phyloP scores from a whole-genome alignment of 768 basidiomycete genomes.

The Leccinellum rugosiceps region DNA sequence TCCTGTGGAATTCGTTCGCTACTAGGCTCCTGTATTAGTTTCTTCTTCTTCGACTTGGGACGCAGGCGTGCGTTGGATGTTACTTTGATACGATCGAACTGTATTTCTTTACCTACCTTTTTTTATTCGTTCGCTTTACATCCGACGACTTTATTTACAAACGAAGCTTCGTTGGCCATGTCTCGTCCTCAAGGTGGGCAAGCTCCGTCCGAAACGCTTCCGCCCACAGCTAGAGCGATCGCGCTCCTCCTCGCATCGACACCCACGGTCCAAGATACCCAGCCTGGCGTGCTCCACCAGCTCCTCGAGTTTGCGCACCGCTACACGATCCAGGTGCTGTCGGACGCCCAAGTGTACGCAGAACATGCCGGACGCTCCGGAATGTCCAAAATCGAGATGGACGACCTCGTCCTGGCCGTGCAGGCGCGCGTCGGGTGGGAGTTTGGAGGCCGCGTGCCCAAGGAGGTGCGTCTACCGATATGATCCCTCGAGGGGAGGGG shows the following conservation, averaged over 20 bases:
- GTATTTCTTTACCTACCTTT: constrained; percentile 12
- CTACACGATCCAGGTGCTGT: constrained; percentile 78
- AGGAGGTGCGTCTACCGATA: constrained; percentile 58
- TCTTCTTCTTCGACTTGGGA: neutral
- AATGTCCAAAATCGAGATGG: constrained; percentile 66
- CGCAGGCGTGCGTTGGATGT: neutral
- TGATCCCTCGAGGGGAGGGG: too few relatives aligned
- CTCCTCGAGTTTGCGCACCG: constrained; percentile 84
- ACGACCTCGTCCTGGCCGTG: constrained; percentile 76
- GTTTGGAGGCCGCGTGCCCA: constrained; percentile 83
- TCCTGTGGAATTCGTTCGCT: constrained; percentile 23
- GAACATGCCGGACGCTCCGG: constrained; percentile 79
- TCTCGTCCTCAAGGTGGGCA: constrained; percentile 36
- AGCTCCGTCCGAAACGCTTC: constrained; percentile 57
- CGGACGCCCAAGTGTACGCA: constrained; percentile 83
- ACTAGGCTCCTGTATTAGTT: constrained; percentile 6
- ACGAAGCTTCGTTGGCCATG: constrained; percentile 25
- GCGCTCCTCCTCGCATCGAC: constrained; percentile 81
- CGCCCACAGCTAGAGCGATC: constrained; percentile 82
- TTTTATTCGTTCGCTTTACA: neutral
- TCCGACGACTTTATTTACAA: neutral
- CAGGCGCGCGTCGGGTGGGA: constrained; percentile 93
- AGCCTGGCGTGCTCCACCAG: constrained; percentile 83
- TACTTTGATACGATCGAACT: neutral
- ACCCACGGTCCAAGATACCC: constrained; percentile 80